Evolutionary conservation across 2,329 filamentous ascomycete species (phyloP).

Genomic region (Penicillium italicum): DNA sequence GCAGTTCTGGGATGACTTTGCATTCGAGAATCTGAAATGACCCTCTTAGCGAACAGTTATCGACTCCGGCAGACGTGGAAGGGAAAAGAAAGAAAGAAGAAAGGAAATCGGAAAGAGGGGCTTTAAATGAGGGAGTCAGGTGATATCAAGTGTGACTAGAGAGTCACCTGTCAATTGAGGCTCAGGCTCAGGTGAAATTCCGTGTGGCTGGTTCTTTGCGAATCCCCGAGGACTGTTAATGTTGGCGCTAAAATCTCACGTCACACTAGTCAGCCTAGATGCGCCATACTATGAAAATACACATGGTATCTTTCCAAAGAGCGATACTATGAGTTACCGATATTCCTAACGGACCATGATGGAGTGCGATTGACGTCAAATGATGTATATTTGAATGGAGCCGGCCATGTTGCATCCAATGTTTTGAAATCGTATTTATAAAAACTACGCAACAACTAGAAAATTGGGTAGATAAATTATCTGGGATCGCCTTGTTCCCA

Average conservation of each 20-base stretch:
- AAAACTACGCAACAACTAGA: background rate
- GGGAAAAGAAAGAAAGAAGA: conserved; percentile 45
- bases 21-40: conserved; percentile 46
- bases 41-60: conserved; percentile 33
- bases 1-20: conserved; percentile 37
- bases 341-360: background rate
- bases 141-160: conserved; percentile 24
- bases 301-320: background rate
- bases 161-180: conserved; percentile 1
- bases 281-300: too few relatives aligned
- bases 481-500: background rate
- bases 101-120: conserved; percentile 30
- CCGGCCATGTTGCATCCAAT: conserved; percentile 2
- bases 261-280: conserved; percentile 6
- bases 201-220: conserved; percentile 6
- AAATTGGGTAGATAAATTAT: too few relatives aligned
- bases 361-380: background rate
- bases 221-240: background rate
- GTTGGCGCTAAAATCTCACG: conserved; percentile 12
- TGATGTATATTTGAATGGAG: background rate
- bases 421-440: too few relatives aligned
- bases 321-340: background rate
- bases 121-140: conserved; percentile 27
- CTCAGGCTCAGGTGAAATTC: conserved; percentile 1
- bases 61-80: conserved; percentile 47